Conservation (phyloP, 768 basidiomycete species). For the Inosperma sp. region DNA sequence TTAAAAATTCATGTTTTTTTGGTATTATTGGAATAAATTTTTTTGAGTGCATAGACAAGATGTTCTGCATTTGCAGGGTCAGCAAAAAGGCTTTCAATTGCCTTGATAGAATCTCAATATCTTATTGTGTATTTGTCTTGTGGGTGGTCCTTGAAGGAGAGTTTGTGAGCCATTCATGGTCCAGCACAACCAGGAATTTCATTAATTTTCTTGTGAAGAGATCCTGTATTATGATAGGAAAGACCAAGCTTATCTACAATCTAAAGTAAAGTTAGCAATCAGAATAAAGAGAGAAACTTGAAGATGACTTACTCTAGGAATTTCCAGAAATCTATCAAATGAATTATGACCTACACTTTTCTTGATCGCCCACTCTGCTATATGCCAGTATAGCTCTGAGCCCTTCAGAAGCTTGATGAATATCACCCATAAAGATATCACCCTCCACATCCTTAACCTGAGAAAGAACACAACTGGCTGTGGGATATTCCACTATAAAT, state of each 20-base stretch:
- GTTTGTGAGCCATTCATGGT: too few species aligned
- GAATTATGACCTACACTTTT: conserved; percentile 23
- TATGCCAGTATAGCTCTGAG: conserved; percentile 24
- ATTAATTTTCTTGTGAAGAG: conserved; percentile 19
- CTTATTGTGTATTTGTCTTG: not conserved
- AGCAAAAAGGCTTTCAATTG: too few species aligned
- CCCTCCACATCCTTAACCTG: not conserved
- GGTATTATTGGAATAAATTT: not conserved
- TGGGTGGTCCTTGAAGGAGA: not conserved
- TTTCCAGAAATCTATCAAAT: conserved; percentile 22
- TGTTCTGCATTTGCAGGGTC: conserved; percentile 4
- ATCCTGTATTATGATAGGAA: conserved; percentile 15
- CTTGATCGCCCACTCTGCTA: conserved; percentile 27
- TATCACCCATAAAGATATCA: conserved; percentile 6
- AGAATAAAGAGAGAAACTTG: not conserved
- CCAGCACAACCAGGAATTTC: not conserved
- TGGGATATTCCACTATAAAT: not conserved
- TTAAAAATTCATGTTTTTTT: not conserved
- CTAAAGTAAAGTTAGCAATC: conserved; percentile 4
- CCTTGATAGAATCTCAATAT: not conserved
- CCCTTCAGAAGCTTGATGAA: not conserved
- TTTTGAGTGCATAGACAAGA: not conserved
- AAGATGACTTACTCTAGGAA: conserved; percentile 22
- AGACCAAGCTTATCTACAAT: conserved; percentile 19
- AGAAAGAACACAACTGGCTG: not conserved